Percentiles rank a stretch among this genome's conserved stretches.
Conservation (phyloP, 768 basidiomycete species). For the Boletus subcaerulescens region DNA sequence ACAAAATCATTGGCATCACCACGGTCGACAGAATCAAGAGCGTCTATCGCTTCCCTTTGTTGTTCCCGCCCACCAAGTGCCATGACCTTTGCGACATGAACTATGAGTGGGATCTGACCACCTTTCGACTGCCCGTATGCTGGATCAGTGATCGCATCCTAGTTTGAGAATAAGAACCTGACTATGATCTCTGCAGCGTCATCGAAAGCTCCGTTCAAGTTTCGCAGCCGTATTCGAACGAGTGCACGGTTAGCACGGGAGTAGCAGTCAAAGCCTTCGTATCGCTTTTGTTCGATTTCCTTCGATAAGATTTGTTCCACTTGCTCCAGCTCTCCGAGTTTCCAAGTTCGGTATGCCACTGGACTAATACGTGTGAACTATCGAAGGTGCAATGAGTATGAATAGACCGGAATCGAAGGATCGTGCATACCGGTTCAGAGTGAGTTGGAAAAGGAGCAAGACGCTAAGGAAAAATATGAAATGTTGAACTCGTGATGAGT, state of each 20-base stretch:
- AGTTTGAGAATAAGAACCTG: not conserved
- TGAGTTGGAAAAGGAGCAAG: not conserved
- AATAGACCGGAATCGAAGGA: not conserved
- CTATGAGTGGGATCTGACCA: not conserved
- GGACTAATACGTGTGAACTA: constrained; percentile 15
- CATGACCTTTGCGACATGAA: constrained; percentile 3
- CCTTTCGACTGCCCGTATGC: not conserved
- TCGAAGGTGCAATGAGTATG: not conserved
- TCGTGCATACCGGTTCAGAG: constrained; percentile 5
- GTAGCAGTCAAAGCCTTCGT: not conserved
- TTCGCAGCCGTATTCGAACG: constrained; percentile 3
- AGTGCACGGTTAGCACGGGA: constrained; percentile 14
- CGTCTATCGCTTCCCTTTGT: not conserved
- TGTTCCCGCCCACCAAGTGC: not conserved
- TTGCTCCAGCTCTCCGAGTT: not conserved
- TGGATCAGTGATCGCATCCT: not conserved
- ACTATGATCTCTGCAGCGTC: constrained; percentile 5
- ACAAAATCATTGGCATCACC: not conserved
- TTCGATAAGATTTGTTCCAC: constrained; percentile 6
- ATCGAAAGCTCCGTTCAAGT: constrained; percentile 5
- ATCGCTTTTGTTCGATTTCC: constrained; percentile 6
- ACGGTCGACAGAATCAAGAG: not conserved
- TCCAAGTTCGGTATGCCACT: constrained; percentile 2
- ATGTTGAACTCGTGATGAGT: not conserved
- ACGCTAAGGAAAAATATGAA: constrained; percentile 2